Evolutionary conservation across 169 alveolate species (phyloP).

Genomic region (Cryptosporidium tyzzeri): DNA sequence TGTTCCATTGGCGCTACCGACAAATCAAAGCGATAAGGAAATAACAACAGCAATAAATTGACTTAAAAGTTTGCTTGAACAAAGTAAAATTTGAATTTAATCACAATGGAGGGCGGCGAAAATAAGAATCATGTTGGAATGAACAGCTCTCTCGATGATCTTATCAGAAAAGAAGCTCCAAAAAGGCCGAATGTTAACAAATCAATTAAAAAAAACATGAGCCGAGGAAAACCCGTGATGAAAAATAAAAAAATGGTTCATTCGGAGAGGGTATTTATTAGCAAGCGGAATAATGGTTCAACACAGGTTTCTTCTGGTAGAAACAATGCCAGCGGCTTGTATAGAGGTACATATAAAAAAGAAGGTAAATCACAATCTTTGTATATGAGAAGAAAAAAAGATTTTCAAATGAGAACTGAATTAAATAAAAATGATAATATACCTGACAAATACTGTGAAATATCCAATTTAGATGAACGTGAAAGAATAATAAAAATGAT

Average conservation of each 20-base stretch:
- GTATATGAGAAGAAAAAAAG: constrained; percentile 17
- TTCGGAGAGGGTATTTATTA: neutral
- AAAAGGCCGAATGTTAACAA: constrained; percentile 7
- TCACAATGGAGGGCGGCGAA: constrained; percentile 37
- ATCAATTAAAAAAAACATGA: neutral
- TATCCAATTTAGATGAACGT: constrained; percentile 38
- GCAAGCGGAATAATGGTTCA: constrained; percentile 1
- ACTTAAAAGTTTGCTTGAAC: neutral
- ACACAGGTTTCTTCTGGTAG: neutral
- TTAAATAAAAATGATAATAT: constrained; percentile 20
- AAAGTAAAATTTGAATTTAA: neutral
- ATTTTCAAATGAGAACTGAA: constrained; percentile 42
- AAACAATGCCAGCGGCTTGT: neutral
- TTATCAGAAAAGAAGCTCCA: constrained; percentile 63
- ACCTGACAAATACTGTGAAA: constrained; percentile 38
- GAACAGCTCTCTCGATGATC: constrained; percentile 62
- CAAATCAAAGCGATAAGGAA: constrained; percentile 13
- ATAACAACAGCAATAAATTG: neutral
- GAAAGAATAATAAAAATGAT: constrained; percentile 38
- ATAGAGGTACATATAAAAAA: neutral
- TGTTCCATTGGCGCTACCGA: constrained; percentile 38
- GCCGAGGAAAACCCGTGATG: neutral
- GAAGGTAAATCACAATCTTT: constrained; percentile 20
- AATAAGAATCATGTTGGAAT: constrained; percentile 35
- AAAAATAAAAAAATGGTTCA: neutral